Conservation (phyloP, 805 yeast genomes). For the Huiozyma naganishii region DNA sequence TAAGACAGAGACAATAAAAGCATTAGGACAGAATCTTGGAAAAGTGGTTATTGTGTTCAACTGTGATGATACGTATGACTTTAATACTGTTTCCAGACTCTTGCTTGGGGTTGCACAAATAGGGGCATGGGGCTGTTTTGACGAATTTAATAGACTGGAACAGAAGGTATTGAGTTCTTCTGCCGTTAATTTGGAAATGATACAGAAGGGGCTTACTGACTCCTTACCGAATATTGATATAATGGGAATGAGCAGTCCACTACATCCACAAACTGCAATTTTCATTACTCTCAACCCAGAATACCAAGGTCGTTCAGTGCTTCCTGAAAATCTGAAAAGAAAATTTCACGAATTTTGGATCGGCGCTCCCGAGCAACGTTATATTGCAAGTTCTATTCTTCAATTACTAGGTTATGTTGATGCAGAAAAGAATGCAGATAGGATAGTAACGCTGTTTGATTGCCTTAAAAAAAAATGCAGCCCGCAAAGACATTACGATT, state of each 20-base stretch:
- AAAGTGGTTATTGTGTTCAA: conserved; percentile 75
- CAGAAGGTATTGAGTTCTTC: conserved; percentile 69
- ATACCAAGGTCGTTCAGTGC: conserved; percentile 67
- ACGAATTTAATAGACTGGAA: conserved; percentile 80
- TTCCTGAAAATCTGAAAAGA: conserved; percentile 80
- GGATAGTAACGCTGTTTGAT: conserved; percentile 45
- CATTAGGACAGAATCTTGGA: conserved; percentile 72
- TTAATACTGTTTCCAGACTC: conserved; percentile 64
- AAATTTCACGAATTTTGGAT: conserved; percentile 69
- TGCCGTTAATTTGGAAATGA: conserved; percentile 65
- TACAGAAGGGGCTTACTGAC: conserved; percentile 43
- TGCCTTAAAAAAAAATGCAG: conserved; percentile 34
- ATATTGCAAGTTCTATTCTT: conserved; percentile 63
- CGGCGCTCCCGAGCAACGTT: conserved; percentile 55
- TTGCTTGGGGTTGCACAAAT: conserved; percentile 68
- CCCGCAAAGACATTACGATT: conserved; percentile 70
- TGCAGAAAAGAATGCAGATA: conserved; percentile 35
- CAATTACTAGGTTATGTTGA: conserved; percentile 57
- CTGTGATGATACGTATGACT: conserved; percentile 86
- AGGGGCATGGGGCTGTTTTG: conserved; percentile 95
- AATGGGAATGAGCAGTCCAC: conserved; percentile 31
- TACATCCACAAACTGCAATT: conserved; percentile 49
- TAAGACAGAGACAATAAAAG: conserved; percentile 83
- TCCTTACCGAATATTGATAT: conserved; percentile 27
- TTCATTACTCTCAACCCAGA: conserved; percentile 89